Conservation (phyloP, 345 rosid species). For the Orychophragmus violaceus region DNA sequence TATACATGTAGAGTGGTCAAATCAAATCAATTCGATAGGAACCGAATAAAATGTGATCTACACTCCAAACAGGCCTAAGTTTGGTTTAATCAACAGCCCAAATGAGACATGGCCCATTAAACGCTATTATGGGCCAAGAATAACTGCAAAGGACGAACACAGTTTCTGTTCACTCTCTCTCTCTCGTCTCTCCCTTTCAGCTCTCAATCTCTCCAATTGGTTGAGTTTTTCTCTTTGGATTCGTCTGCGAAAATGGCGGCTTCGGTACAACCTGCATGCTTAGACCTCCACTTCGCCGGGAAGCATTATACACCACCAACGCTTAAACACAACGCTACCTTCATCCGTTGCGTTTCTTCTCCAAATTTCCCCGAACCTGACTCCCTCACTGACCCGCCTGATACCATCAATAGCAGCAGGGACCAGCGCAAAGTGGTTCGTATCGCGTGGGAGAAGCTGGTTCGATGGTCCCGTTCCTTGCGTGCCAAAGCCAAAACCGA, state of each 20-base stretch:
- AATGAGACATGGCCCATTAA: background rate
- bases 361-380: slow-evolving; percentile 13
- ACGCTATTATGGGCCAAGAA: background rate
- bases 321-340: slow-evolving; percentile 18
- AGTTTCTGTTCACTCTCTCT: background rate
- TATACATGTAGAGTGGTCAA: background rate
- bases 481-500: slow-evolving; percentile 71
- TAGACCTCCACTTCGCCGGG: slow-evolving; percentile 25
- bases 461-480: slow-evolving; percentile 88
- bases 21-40: background rate
- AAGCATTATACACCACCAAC: slow-evolving; percentile 11
- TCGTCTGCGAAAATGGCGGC: slow-evolving; percentile 38
- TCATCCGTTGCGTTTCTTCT: slow-evolving; percentile 30
- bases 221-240: slow-evolving; percentile 8
- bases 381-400: slow-evolving; percentile 19
- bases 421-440: slow-evolving; percentile 68
- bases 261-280: slow-evolving; percentile 34
- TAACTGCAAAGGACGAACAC: background rate
- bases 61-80: background rate
- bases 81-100: background rate
- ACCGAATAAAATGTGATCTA: background rate
- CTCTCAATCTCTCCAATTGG: slow-evolving; percentile 18
- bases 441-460: slow-evolving; percentile 85
- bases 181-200: background rate
- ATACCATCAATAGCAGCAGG: slow-evolving; percentile 21